Evolutionary conservation across 2,329 filamentous ascomycete genomes (phyloP).

Genomic region (Colletotrichum chlorophyti): DNA sequence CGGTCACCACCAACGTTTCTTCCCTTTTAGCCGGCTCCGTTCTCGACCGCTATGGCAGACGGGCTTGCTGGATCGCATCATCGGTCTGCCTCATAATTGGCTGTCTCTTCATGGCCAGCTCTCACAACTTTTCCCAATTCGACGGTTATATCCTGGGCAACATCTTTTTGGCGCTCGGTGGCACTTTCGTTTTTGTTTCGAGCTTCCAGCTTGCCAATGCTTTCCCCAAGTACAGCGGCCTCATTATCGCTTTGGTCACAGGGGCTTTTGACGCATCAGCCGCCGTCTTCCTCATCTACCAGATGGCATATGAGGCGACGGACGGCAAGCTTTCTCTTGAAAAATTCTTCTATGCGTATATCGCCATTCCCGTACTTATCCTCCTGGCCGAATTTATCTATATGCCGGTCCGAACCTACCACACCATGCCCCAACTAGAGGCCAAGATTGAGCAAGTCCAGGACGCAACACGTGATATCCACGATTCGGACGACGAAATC

Average conservation of each 20-base stretch:
- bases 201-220: conserved; percentile 86
- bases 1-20: conserved; percentile 85
- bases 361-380: conserved; percentile 43
- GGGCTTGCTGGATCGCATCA: conserved; percentile 75
- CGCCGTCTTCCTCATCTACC: conserved; percentile 78
- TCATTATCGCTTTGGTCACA: conserved; percentile 79
- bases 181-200: conserved; percentile 82
- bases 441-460: conserved; percentile 45
- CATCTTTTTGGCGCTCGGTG: conserved; percentile 78
- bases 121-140: conserved; percentile 63
- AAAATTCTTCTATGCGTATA: conserved; percentile 49
- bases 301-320: conserved; percentile 70
- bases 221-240: conserved; percentile 76
- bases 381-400: conserved; percentile 44
- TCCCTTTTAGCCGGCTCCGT: conserved; percentile 86
- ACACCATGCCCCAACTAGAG: conserved; percentile 46
- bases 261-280: conserved; percentile 86
- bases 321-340: conserved; percentile 42
- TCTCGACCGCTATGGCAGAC: conserved; percentile 83
- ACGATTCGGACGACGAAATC: conserved; percentile 62
- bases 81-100: conserved; percentile 72
- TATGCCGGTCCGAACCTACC: conserved; percentile 49
- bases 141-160: conserved; percentile 80
- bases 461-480: conserved; percentile 48
- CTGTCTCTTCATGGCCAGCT: conserved; percentile 74